Evolutionary conservation across 108 stramenopile genomes (phyloP).

Genomic region (Pseudonitzschia delicatissima): DNA sequence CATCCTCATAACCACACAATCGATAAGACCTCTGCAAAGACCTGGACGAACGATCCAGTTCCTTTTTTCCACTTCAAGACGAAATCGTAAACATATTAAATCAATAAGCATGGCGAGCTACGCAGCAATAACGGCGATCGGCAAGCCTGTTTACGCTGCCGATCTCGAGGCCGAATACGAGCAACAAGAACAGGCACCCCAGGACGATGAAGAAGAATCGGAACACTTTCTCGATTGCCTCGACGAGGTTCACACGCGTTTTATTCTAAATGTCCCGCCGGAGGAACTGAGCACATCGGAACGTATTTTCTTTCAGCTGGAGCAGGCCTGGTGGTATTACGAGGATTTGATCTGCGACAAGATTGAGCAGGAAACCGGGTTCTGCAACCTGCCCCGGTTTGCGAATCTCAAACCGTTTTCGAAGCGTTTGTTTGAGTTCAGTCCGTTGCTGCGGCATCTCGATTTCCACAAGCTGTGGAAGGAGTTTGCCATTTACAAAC

Average conservation of each 20-base stretch:
- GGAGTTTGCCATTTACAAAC: slow-evolving; percentile 70
- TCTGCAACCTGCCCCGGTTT: slow-evolving; percentile 46
- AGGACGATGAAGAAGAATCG: slow-evolving; percentile 1
- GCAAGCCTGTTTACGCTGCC: no score
- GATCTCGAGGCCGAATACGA: background rate
- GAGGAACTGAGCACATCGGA: slow-evolving; percentile 69
- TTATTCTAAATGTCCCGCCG: slow-evolving; percentile 78
- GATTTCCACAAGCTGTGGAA: slow-evolving; percentile 68
- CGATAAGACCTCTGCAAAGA: no score
- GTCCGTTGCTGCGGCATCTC: slow-evolving; percentile 49
- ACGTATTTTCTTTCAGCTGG: slow-evolving; percentile 89
- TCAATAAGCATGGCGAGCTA: no score
- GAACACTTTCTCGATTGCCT: slow-evolving; percentile 57
- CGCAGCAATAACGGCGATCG: no score
- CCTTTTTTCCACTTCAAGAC: no score
- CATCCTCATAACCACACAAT: no score
- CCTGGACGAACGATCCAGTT: no score
- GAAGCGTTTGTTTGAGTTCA: slow-evolving; percentile 62
- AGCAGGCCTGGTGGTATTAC: slow-evolving; percentile 94
- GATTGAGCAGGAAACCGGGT: background rate
- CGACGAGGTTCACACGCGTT: slow-evolving; percentile 88
- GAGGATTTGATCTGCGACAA: slow-evolving; percentile 81
- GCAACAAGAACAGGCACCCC: background rate
- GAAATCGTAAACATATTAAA: background rate
- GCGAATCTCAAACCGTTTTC: slow-evolving; percentile 69